Base-by-base conservation (phyloP, 495 filamentous ascomycete species). In the Aspergillus affinis region DNA sequence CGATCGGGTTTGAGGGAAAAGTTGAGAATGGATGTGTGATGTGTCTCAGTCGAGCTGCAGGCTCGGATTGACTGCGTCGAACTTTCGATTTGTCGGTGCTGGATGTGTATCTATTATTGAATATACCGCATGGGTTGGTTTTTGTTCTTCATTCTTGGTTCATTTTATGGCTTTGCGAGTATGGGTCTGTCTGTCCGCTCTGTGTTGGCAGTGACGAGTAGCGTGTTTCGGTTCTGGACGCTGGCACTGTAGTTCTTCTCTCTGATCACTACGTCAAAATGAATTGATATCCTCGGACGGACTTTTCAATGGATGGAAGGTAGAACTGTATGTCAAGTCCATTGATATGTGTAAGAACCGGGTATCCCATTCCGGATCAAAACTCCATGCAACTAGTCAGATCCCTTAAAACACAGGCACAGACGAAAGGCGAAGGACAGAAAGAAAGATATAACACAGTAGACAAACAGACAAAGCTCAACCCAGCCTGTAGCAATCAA, bases 71-170 rank as follows among this genome's bases (percentile, higher is more conserved):
- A 21, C 55, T 29, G 27, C 51, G 23, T 26, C 23, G 23, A 26
- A 27, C 17, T 44, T 15, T 49, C 15, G 13, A 41, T 51, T 58
- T 65, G 54, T 67, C 57, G 23, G 23, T 26, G 44, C 52, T 65
- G 69, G 65, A 62, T 57, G 64, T 73, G 74, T 76, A 76, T 62
- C 65, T 75, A 73, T 68, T 68, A 70, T 65, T 67, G 67, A 73
- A 70, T 76, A 72, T 76, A 75, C 69, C 67, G 73, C 70, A 72
- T 72, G 60, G 36, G 36, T 62, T 63, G 19, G 41, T 32, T 53
- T 53, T 58, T 47, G 48, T 36, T 49, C 58, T 46, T 20, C 56
- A 17, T 29, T 44, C 12, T n/a, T 32, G 10, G 6, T 23, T n/a
- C n/a, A n/a, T n/a, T 12, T 48, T 18, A 23, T 47, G 26, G 23